Percentiles rank a stretch among this genome's conserved stretches.
These are phyloP conservation scores for Vitis amurensis DNA, from an alignment of 164 flowering plant species.

Conservation along the genomic window DNA sequence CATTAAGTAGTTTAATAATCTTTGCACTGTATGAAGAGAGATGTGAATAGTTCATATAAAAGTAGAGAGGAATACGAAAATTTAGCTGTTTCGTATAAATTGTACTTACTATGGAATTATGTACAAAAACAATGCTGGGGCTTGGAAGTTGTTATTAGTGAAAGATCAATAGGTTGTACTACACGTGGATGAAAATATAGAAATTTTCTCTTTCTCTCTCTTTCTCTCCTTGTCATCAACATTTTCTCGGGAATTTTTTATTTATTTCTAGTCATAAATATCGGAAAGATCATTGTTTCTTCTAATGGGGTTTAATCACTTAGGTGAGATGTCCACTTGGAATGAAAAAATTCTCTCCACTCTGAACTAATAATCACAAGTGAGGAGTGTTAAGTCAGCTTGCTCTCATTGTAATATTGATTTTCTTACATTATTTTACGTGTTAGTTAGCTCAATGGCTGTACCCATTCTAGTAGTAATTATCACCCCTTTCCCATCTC, in stretches of 20 bases:
- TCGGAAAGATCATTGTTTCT: not conserved
- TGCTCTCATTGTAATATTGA: conserved; percentile 11
- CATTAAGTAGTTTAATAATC: conserved; percentile 11
- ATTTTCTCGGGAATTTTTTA: not conserved
- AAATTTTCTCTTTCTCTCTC: conserved; percentile 22
- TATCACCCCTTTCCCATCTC: conserved; percentile 9
- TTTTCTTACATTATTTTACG: conserved; percentile 3
- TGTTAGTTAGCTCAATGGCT: conserved; percentile 22
- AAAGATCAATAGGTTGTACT: conserved; percentile 12
- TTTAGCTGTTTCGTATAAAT: conserved; percentile 22
- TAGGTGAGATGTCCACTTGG: conserved; percentile 17
- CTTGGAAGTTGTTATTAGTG: conserved; percentile 20
- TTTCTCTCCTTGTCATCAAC: conserved; percentile 11
- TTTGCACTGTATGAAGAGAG: conserved; percentile 19
- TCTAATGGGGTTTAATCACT: not conserved
- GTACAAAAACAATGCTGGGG: conserved; percentile 17
- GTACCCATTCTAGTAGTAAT: conserved; percentile 10
- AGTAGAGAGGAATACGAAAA: conserved; percentile 2
- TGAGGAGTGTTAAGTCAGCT: conserved; percentile 8
- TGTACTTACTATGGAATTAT: conserved; percentile 18
- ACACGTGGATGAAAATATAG: conserved; percentile 8
- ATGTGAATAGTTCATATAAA: conserved; percentile 26
- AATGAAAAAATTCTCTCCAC: not conserved
- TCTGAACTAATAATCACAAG: not conserved
- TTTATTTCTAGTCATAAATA: not conserved